A percentile compares a stretch with the other conserved stretches of the same genome.
phyloP scores from a whole-genome alignment of 2,329 filamentous ascomycete genomes.

The Raffaelea deltoideospora region DNA sequence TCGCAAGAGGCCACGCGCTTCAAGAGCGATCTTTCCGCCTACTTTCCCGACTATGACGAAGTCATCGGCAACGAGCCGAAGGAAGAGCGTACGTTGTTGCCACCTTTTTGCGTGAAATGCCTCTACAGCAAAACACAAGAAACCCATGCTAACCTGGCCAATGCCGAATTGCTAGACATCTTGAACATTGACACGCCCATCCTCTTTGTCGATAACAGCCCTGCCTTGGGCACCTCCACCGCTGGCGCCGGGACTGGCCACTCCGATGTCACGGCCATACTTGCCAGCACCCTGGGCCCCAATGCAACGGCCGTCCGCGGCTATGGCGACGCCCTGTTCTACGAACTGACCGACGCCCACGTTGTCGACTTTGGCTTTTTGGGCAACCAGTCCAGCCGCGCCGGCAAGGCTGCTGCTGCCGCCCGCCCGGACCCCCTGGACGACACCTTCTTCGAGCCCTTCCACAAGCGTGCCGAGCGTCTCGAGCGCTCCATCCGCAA shows the following conservation, averaged over 20 bases:
- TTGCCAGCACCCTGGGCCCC: slow-evolving; percentile 7
- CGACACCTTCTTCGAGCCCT: slow-evolving; percentile 35
- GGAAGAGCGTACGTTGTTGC: slow-evolving; percentile 49
- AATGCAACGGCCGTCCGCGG: slow-evolving; percentile 25
- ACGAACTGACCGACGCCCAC: slow-evolving; percentile 39
- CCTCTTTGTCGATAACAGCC: slow-evolving; percentile 45
- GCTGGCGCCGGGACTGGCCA: slow-evolving; percentile 7
- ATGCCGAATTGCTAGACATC: slow-evolving; percentile 54
- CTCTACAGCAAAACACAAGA: no score
- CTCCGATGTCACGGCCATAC: slow-evolving; percentile 7
- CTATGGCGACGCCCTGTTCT: slow-evolving; percentile 41
- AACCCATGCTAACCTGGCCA: slow-evolving; percentile 2
- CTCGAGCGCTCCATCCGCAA: slow-evolving; percentile 48
- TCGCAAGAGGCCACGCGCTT: slow-evolving; percentile 74
- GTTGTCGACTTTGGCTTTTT: slow-evolving; percentile 40
- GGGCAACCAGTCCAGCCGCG: slow-evolving; percentile 27
- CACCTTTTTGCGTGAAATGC: not conserved
- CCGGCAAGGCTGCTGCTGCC: no score
- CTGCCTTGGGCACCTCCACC: slow-evolving; percentile 14
- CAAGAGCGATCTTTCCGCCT: slow-evolving; percentile 81
- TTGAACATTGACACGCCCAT: slow-evolving; percentile 60
- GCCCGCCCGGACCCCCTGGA: slow-evolving; percentile 40
- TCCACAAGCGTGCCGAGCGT: slow-evolving; percentile 44
- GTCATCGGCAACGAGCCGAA: slow-evolving; percentile 75
- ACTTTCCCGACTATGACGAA: slow-evolving; percentile 90